phyloP scores from a whole-genome alignment of 2,329 filamentous ascomycete genomes.

The Myriangium duriaei region DNA sequence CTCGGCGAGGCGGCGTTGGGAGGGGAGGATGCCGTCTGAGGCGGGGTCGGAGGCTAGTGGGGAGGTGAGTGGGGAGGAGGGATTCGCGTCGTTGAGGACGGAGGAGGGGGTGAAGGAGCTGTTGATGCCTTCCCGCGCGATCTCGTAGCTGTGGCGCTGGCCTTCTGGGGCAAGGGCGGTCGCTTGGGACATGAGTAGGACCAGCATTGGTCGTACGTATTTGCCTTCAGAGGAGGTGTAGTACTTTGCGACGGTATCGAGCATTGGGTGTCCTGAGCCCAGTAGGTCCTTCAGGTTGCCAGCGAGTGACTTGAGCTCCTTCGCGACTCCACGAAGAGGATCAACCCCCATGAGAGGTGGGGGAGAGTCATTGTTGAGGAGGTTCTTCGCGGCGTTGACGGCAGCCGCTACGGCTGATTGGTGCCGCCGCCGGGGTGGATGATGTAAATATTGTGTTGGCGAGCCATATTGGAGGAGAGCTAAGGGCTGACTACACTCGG shows the following conservation, averaged over 20 bases:
- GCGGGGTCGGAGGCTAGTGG: conserved; percentile 26
- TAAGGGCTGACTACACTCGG: conserved; percentile 21
- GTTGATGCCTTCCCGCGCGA: conserved; percentile 37
- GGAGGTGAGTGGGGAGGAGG: conserved; percentile 47
- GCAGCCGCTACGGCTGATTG: conserved; percentile 60
- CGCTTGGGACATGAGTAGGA: conserved; percentile 90
- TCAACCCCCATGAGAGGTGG: conserved; percentile 63
- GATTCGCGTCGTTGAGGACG: conserved; percentile 72
- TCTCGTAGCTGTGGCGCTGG: conserved; percentile 27
- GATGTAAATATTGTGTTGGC: conserved; percentile 14
- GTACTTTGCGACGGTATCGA: conserved; percentile 94
- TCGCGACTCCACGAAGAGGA: conserved; percentile 77
- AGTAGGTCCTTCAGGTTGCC: conserved; percentile 89
- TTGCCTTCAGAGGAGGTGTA: conserved; percentile 96
- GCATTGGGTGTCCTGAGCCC: conserved; percentile 83
- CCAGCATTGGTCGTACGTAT: conserved; percentile 86
- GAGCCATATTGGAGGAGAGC: conserved; percentile 17
- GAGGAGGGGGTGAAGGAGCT: conserved; percentile 46
- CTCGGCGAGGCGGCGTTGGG: conserved; percentile 82
- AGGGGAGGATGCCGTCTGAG: conserved; percentile 50
- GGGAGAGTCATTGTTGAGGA: conserved; percentile 53
- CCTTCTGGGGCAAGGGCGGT: conserved; percentile 66
- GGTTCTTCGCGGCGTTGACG: conserved; percentile 52
- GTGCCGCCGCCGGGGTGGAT: conserved; percentile 30
- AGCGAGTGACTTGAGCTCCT: conserved; percentile 92